phyloP scores from a whole-genome alignment of 1,284 basidiomycete species.

The Melampsora abietis-canadensis region DNA sequence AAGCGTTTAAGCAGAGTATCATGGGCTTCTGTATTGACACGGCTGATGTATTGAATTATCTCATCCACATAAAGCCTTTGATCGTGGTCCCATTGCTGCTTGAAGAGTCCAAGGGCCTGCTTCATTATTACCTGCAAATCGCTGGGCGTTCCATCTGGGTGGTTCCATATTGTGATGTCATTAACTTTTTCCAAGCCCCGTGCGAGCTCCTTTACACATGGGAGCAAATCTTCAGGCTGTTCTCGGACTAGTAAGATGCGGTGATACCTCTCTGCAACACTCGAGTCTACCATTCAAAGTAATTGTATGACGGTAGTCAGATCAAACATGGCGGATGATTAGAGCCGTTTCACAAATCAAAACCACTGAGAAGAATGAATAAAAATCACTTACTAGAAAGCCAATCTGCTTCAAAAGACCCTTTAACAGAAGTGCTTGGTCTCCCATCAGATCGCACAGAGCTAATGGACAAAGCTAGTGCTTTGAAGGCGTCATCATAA shows the following conservation, averaged over 20 bases:
- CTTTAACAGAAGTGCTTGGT: conserved; percentile 4
- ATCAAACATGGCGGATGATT: too few species aligned
- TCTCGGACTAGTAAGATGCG: conserved; percentile 4
- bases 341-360: too few species aligned
- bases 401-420: conserved; percentile 6
- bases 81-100: not conserved
- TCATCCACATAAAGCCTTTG: not conserved
- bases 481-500: not conserved
- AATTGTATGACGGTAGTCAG: too few species aligned
- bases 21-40: not conserved
- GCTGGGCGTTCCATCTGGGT: not conserved
- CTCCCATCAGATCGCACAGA: not conserved
- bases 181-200: not conserved
- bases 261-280: conserved; percentile 8
- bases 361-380: not conserved
- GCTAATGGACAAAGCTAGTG: conserved; percentile 4
- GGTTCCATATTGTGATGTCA: not conserved
- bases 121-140: not conserved
- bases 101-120: not conserved
- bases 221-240: not conserved
- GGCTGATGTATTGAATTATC: not conserved
- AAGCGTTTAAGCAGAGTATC: not conserved
- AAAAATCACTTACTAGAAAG: not conserved
- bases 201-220: not conserved
- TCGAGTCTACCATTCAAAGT: not conserved